Evolutionary conservation across 2,329 filamentous ascomycete species (phyloP).

Genomic region (Mariannaea sp.): DNA sequence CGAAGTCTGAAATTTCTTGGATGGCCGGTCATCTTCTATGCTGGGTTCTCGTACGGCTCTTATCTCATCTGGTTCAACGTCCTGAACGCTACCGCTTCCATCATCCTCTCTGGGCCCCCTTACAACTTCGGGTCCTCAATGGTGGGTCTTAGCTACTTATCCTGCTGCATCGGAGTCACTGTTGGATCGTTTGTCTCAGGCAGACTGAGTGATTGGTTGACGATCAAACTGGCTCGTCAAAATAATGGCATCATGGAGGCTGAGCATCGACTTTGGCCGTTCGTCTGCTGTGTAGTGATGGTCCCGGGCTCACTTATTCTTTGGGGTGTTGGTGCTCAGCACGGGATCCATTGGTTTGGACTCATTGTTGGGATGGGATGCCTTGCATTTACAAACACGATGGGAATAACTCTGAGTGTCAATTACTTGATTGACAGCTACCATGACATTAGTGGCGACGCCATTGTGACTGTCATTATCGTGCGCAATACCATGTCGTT

Average conservation of each 20-base stretch:
- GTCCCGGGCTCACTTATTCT: constrained; percentile 39
- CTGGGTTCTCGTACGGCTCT: constrained; percentile 49
- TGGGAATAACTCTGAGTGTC: constrained; percentile 45
- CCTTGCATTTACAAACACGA: constrained; percentile 41
- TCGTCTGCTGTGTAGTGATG: constrained; percentile 39
- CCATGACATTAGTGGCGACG: constrained; percentile 47
- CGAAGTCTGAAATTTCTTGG: constrained; percentile 45
- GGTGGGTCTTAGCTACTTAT: constrained; percentile 46
- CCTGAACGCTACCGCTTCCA: constrained; percentile 50
- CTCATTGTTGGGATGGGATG: constrained; percentile 48
- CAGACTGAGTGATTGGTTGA: constrained; percentile 44
- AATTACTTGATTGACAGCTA: constrained; percentile 50
- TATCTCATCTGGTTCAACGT: constrained; percentile 51
- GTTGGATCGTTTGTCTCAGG: constrained; percentile 41
- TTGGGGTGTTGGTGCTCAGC: constrained; percentile 44
- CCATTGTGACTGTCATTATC: constrained; percentile 47
- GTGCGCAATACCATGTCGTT: constrained; percentile 47
- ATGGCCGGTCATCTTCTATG: constrained; percentile 50
- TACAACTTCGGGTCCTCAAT: constrained; percentile 47
- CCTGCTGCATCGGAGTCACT: constrained; percentile 43
- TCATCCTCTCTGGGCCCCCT: constrained; percentile 44
- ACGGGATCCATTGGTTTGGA: constrained; percentile 49
- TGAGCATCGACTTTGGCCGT: constrained; percentile 49
- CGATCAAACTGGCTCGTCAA: constrained; percentile 45
- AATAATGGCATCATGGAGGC: constrained; percentile 50